Conservation (phyloP, 345 rosid species). For the Clausena lansium region DNA sequence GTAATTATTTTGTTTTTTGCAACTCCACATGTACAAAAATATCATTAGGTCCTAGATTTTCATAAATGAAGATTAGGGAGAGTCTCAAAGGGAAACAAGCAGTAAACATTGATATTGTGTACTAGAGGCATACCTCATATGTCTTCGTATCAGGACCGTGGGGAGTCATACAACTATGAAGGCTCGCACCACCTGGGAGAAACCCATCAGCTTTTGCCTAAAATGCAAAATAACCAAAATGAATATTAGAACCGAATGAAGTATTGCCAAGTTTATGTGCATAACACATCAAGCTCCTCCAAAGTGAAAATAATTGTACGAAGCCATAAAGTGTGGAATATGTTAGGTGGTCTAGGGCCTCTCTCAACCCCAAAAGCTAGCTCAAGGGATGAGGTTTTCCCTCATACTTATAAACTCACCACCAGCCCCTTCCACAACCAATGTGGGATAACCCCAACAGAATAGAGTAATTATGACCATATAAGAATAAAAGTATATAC, state of each 20-base stretch:
- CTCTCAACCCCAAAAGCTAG: no score
- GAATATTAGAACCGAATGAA: not conserved
- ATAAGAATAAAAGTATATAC: not conserved
- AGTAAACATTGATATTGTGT: not conserved
- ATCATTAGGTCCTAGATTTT: not conserved
- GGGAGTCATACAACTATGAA: constrained; percentile 98
- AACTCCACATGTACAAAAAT: no score
- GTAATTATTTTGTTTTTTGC: not conserved
- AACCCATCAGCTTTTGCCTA: constrained; percentile 98
- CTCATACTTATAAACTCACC: no score
- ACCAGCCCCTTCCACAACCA: no score
- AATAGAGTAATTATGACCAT: not conserved
- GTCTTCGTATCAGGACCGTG: constrained; percentile 97
- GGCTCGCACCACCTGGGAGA: constrained; percentile 93
- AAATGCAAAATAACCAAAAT: not conserved
- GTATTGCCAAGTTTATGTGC: not conserved
- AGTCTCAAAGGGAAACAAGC: not conserved
- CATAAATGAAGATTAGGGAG: not conserved
- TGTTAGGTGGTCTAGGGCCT: no score
- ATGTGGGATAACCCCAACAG: no score
- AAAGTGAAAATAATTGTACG: not conserved
- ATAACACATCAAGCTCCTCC: not conserved
- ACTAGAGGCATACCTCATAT: constrained; percentile 54
- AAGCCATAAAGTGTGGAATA: not conserved
- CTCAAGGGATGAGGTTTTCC: no score